Base-by-base conservation (phyloP, 2,329 filamentous ascomycete species). In the Boeremia exigua region DNA sequence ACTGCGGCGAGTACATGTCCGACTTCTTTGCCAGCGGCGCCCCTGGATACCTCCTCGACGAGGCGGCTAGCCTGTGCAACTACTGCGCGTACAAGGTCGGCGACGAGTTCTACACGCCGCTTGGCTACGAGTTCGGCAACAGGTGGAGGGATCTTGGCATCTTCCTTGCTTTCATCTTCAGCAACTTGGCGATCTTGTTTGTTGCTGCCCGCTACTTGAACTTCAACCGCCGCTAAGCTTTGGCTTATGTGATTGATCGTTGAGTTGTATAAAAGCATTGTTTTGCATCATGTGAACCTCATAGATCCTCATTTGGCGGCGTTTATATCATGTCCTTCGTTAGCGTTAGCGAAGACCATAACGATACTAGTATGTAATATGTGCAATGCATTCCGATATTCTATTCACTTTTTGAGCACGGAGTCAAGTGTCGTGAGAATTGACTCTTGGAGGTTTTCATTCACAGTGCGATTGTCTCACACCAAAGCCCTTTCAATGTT, bases 111-210 rank as follows among this genome's bases (percentile, higher is more conserved):
- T 96, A 90, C 70, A 70, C 79, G 48, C 81, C 85, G 0, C 81
- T 96, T 15, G 82, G 83, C 2, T 83, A 96, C 67, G 79, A 77
- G 2, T 96, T 88, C 66, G 78, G 79, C 38, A 76, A 90, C 61
- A 80, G 92, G 14, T 96, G 92, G 92, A 84, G 92, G 51, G 91
- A 96, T 65, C 60, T 95, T 53, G 92, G 91, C 1, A 96, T 96
- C 59, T 88, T 88, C 63, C 64, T 84, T 29, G 88, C 87, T 1
- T 96, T 92, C 69, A 82, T 96, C 48, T 90, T 77, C 12, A 92
- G 88, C 70, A 96, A 96, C 73, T 70, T 95, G 67, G 82, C 90
- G 17, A 77, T 88, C 44, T 66, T 88, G 57, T 86, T 87, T 64
- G 54, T 87, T 48, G 84, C 81, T 34, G 81, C 82, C 71, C 80